These are phyloP conservation scores for Murraya koenigii DNA, from an alignment of 345 rosid genomes.

Conservation along the genomic window DNA sequence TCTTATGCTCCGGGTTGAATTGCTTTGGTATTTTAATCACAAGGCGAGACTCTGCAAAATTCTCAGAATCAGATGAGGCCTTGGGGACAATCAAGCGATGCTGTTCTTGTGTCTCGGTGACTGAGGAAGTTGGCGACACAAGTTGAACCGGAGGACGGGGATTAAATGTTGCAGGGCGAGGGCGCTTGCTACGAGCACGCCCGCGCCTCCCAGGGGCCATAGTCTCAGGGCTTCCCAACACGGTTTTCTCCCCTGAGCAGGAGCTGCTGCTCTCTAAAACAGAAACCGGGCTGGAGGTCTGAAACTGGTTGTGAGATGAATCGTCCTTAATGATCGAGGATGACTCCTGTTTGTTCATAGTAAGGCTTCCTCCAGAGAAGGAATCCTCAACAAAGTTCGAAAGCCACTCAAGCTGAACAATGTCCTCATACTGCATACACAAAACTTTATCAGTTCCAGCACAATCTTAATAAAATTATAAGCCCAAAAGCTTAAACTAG, in stretches of 20 bases:
- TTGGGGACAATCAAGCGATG: slow-evolving; percentile 20
- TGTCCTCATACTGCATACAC: slow-evolving; percentile 77
- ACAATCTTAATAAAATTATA: not conserved
- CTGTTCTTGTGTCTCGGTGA: slow-evolving; percentile 24
- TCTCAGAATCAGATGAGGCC: slow-evolving; percentile 51
- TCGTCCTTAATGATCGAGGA: slow-evolving; percentile 34
- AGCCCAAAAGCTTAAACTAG: not conserved
- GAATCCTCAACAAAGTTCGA: slow-evolving; percentile 76
- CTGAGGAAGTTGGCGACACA: slow-evolving; percentile 36
- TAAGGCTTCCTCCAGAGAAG: slow-evolving; percentile 69
- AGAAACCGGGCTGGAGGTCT: slow-evolving; percentile 77
- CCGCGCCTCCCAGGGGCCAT: slow-evolving; percentile 49
- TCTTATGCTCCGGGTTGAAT: slow-evolving; percentile 51
- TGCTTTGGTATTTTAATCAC: slow-evolving; percentile 70
- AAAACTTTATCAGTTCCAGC: not conserved
- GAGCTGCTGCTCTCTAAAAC: slow-evolving; percentile 94
- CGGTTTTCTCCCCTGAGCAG: slow-evolving; percentile 54
- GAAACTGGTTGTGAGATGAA: slow-evolving; percentile 52
- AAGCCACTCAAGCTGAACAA: slow-evolving; percentile 82
- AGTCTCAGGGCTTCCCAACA: slow-evolving; percentile 38
- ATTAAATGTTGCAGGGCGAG: slow-evolving; percentile 67
- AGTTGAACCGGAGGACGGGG: slow-evolving; percentile 56
- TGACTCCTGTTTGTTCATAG: slow-evolving; percentile 46
- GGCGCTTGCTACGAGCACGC: slow-evolving; percentile 92
- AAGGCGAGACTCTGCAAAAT: slow-evolving; percentile 54